Conservation (phyloP, 805 yeast species). For the Candida adriatica region DNA sequence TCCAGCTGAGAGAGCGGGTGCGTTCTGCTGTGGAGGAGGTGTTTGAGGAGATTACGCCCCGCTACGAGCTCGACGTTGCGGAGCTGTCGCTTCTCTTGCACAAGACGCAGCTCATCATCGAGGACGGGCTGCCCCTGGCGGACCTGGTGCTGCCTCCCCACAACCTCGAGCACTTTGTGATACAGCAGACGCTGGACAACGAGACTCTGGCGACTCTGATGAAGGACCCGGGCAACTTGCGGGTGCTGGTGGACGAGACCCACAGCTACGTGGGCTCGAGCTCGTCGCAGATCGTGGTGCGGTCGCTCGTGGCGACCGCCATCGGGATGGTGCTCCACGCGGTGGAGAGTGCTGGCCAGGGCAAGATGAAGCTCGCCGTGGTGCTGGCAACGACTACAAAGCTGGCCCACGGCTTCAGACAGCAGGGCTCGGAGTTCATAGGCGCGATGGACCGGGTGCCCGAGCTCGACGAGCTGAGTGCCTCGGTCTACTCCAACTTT, state of each 20-base stretch:
- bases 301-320: conserved; percentile 28
- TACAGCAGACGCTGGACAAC: conserved; percentile 44
- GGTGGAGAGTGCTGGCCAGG: conserved; percentile 8
- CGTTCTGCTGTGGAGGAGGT: conserved; percentile 50
- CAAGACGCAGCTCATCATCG: conserved; percentile 32
- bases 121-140: conserved; percentile 37
- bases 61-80: conserved; percentile 58
- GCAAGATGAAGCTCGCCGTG: conserved; percentile 53
- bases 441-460: conserved; percentile 39
- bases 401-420: conserved; percentile 52
- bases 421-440: conserved; percentile 34
- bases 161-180: conserved; percentile 44
- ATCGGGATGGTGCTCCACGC: conserved; percentile 12
- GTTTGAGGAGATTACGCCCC: conserved; percentile 61
- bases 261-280: conserved; percentile 35
- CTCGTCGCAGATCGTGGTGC: conserved; percentile 26
- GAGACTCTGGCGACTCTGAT: conserved; percentile 29
- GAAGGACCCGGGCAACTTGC: conserved; percentile 25
- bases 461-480: conserved; percentile 81
- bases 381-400: conserved; percentile 62
- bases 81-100: conserved; percentile 46
- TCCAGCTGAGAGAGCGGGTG: conserved; percentile 43
- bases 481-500: conserved; percentile 82
- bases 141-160: conserved; percentile 42
- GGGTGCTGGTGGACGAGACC: conserved; percentile 35